phyloP scores from a whole-genome alignment of 73 alveolate genomes.

The Paramecium sonneborni region DNA sequence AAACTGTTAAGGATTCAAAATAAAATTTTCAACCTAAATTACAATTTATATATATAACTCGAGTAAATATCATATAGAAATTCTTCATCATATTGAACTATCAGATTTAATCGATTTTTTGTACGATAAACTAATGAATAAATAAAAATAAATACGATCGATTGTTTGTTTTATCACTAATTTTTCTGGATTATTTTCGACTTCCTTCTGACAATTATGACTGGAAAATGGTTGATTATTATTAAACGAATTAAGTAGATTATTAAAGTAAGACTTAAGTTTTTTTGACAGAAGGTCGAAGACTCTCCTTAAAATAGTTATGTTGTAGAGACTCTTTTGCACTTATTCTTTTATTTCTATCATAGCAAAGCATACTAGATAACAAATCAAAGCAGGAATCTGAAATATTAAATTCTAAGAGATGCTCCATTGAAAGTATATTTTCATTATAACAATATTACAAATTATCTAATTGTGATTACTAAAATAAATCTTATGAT shows the following conservation, averaged over 20 bases:
- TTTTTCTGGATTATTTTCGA: neutral
- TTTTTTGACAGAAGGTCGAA: conserved; percentile 36
- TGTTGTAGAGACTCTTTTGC: conserved; percentile 30
- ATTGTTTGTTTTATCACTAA: neutral
- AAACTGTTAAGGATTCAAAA: neutral
- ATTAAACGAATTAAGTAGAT: neutral
- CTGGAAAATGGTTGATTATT: neutral
- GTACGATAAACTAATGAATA: neutral
- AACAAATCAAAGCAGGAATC: conserved; percentile 29
- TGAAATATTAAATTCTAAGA: neutral
- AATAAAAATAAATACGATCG: neutral
- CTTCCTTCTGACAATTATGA: conserved; percentile 26
- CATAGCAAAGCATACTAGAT: neutral
- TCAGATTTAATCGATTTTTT: neutral
- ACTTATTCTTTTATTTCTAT: conserved; percentile 2
- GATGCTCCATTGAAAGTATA: neutral
- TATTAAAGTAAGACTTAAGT: neutral
- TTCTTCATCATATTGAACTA: neutral
- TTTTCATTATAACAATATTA: neutral
- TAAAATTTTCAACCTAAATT: neutral
- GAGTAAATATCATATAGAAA: neutral
- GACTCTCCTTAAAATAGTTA: conserved; percentile 20
- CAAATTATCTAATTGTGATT: neutral
- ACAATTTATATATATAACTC: neutral
- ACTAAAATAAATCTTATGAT: neutral